Conservation (phyloP, 345 rosid species). For the Diplotaxis tenuifolia region DNA sequence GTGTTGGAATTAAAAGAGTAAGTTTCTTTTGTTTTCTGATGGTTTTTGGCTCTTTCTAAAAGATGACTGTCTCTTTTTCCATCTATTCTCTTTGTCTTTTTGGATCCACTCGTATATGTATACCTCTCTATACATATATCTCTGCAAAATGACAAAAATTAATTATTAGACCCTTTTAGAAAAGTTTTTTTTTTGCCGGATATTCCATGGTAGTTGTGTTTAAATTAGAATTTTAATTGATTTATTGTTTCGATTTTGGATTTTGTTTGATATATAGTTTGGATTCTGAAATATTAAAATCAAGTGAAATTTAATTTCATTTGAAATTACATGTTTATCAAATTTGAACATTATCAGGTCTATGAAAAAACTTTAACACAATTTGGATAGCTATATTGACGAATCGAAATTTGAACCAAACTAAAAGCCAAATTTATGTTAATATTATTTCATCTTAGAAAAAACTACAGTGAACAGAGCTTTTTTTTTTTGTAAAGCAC, state of each 20-base stretch:
- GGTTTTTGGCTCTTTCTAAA: constrained; percentile 27
- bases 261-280: not conserved
- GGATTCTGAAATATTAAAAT: not conserved
- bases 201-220: constrained; percentile 20
- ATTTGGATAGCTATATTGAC: not conserved
- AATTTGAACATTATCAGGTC: not conserved
- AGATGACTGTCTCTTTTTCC: constrained; percentile 31
- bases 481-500: too few relatives aligned
- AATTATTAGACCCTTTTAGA: not conserved
- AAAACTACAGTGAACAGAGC: not conserved
- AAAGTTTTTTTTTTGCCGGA: constrained; percentile 3
- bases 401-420: not conserved
- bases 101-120: constrained; percentile 27
- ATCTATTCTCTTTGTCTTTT: constrained; percentile 43
- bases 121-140: not conserved
- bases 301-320: not conserved
- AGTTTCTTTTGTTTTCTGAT: constrained; percentile 20
- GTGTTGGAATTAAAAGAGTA: constrained; percentile 28
- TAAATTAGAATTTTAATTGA: not conserved
- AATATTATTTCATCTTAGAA: not conserved
- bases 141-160: constrained; percentile 2
- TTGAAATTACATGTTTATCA: not conserved
- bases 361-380: not conserved
- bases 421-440: not conserved
- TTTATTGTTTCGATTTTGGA: not conserved